phyloP scores from a whole-genome alignment of 2,329 filamentous ascomycete species.

The Thielaviopsis ethacetica region DNA sequence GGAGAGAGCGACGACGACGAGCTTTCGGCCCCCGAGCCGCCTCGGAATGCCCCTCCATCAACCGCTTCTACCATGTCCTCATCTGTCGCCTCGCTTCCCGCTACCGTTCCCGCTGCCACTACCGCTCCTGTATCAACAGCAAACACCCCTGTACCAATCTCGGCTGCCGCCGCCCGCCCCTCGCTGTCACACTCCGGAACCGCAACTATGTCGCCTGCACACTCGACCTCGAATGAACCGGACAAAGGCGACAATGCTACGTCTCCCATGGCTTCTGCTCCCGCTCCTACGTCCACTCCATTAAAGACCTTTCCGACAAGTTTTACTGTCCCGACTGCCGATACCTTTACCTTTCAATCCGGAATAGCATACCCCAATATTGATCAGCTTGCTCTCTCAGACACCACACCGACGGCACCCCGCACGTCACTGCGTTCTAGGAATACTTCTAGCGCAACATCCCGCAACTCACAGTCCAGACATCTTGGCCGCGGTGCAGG shows the following conservation, averaged over 20 bases:
- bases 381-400: constrained; percentile 43
- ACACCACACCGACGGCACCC: constrained; percentile 22
- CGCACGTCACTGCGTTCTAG: constrained; percentile 5
- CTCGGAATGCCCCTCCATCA: background rate
- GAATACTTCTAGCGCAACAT: constrained; percentile 12
- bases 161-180: no score
- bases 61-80: constrained; percentile 13
- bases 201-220: background rate
- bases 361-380: constrained; percentile 40
- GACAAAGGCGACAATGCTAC: background rate
- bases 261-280: background rate
- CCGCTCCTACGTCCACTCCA: background rate
- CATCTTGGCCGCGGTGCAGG: constrained; percentile 49
- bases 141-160: constrained; percentile 21
- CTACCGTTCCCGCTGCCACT: constrained; percentile 16
- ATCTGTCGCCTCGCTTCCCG: constrained; percentile 15
- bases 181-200: background rate
- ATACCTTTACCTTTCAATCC: constrained; percentile 55
- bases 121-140: constrained; percentile 17
- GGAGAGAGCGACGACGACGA: constrained; percentile 53
- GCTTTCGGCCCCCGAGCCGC: constrained; percentile 29
- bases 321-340: constrained; percentile 37
- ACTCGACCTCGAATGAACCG: background rate
- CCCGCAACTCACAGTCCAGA: constrained; percentile 15
- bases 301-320: constrained; percentile 16